Base-by-base conservation (phyloP, 495 filamentous ascomycete species). In the Aspergillus conjunctus region DNA sequence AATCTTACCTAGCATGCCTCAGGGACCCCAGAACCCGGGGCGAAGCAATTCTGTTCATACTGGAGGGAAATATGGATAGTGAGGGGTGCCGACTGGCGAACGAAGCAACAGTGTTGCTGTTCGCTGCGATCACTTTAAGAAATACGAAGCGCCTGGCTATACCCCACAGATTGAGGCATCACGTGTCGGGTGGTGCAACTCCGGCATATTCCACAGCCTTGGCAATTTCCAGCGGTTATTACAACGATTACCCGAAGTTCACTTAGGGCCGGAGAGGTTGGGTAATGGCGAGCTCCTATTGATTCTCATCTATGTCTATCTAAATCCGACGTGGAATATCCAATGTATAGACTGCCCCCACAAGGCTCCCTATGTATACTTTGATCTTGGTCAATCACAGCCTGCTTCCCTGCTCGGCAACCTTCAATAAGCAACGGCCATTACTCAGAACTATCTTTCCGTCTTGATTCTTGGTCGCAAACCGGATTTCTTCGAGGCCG, bases 371-470 rank as follows among this genome's bases (percentile, higher is more conserved):
- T 11, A 11, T 41, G 7, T 41, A n/a, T 0, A 11, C 37, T 14
- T 11, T 41, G 5, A 9, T 41, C 37, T 41, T 26, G 26, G 37
- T 11, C 37, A 10, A 51, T 76, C 55, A 92, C 69, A 93, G 73
- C 78, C 88, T 91, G 70, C 84, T 87, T 76, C 84, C 85, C 17
- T 66, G 66, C 41, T 71, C 80, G 44, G 70, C 67, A 60, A 84
- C 79, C 82, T 86, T 92, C 75, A 96, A 83, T 68, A 92, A 66
- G 48, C 90, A 89, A 43, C 91, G 81, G 4, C 92, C 91, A 75
- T 96, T 95, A 74, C 87, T 92, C 76, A 96, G 75, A 20, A 86
- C 87, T 15, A 89, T 85, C 80, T 91, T 92, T 21, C 87, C 90
- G 12, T 84, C 83, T 39, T 88, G 85, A 44, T 77, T 77, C 71